Conservation (phyloP, 2,329 filamentous ascomycete genomes). For the Camillea tinctor region DNA sequence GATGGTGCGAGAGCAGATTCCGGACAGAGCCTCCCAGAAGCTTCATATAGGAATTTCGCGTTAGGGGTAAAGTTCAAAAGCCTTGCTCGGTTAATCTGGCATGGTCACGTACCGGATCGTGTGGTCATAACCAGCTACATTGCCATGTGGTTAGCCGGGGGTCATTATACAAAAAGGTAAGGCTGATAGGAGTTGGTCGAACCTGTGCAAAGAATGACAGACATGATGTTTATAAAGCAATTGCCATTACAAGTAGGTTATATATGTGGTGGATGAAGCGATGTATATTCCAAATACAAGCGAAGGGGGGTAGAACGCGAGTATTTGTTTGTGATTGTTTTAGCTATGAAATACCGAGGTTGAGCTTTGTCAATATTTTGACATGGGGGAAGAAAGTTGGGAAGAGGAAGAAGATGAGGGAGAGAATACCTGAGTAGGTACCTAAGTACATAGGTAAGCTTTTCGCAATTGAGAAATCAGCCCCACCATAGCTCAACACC, state of each 20-base stretch:
- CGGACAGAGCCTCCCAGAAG: slow-evolving; percentile 97
- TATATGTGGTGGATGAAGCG: not conserved
- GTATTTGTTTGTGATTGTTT: not conserved
- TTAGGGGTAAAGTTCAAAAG: not conserved
- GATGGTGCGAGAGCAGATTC: slow-evolving; percentile 96
- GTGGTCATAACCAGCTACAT: slow-evolving; percentile 59
- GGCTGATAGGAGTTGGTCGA: slow-evolving; percentile 1
- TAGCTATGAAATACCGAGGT: too few relatives aligned
- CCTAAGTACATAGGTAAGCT: too few relatives aligned
- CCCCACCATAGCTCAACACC: not conserved
- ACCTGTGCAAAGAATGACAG: slow-evolving; percentile 63
- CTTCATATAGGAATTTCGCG: slow-evolving; percentile 4
- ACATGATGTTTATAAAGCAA: slow-evolving; percentile 40
- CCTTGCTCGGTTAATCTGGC: not conserved
- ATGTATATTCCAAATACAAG: not conserved
- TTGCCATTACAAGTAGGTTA: not conserved
- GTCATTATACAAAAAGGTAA: slow-evolving; percentile 1
- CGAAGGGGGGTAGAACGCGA: not conserved
- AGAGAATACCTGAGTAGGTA: too few relatives aligned
- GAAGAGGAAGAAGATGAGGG: not conserved
- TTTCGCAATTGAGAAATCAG: not conserved
- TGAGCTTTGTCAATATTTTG: too few relatives aligned
- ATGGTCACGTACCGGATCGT: slow-evolving; percentile 50
- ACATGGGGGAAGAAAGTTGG: too few relatives aligned
- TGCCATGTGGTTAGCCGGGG: slow-evolving; percentile 16